phyloP scores from a whole-genome alignment of 305 asterid genomes.

The Rubia tinctorum region DNA sequence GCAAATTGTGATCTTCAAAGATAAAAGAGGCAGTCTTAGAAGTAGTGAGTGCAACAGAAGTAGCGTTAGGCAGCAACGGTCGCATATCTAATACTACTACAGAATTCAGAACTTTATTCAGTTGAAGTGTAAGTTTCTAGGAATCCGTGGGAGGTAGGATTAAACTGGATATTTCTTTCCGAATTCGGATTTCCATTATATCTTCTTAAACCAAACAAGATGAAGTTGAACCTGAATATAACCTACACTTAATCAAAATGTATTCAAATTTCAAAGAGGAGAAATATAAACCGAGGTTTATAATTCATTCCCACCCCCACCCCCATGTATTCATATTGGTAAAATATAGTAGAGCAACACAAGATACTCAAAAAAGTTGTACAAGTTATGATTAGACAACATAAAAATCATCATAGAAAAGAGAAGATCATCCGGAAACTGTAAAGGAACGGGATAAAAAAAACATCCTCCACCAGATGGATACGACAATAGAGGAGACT shows the following conservation, averaged over 20 bases:
- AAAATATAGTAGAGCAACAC: neutral
- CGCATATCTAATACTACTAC: neutral
- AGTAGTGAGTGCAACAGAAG: neutral
- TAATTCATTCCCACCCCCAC: too few relatives aligned
- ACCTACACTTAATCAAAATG: neutral
- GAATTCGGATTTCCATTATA: neutral
- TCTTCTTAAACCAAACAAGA: neutral
- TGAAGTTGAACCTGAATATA: neutral
- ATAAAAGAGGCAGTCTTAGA: conserved; percentile 26
- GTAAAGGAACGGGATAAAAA: neutral
- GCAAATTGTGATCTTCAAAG: conserved; percentile 71
- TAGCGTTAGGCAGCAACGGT: too few relatives aligned
- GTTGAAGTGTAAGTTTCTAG: neutral
- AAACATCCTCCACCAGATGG: neutral
- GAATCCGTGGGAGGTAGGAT: neutral
- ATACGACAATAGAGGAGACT: neutral
- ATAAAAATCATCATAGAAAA: neutral
- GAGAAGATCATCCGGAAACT: neutral
- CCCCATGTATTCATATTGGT: neutral
- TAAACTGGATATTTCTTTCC: neutral
- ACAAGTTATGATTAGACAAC: neutral
- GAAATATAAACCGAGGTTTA: neutral
- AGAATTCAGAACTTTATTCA: neutral
- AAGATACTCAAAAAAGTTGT: neutral
- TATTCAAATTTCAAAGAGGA: neutral